phyloP scores from a whole-genome alignment of 1,284 basidiomycete species.

The Austroboletus niveus region DNA sequence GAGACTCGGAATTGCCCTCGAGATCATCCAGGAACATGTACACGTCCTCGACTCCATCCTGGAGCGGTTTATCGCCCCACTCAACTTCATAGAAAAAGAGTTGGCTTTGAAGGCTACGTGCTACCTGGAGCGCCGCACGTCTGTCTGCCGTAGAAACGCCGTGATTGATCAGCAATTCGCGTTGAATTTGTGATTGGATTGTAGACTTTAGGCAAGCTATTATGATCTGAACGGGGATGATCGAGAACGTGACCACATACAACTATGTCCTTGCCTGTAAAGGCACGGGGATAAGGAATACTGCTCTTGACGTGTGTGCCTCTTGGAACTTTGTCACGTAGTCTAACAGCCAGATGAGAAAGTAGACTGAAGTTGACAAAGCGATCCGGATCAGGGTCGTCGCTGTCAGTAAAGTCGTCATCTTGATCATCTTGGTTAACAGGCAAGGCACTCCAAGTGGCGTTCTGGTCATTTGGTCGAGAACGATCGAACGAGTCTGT shows the following conservation, averaged over 20 bases:
- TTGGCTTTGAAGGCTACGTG: constrained; percentile 86
- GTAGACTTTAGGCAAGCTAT: constrained; percentile 54
- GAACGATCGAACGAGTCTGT: constrained; percentile 30
- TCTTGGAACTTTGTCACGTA: constrained; percentile 83
- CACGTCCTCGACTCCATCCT: constrained; percentile 92
- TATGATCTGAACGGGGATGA: not conserved
- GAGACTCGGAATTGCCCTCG: constrained; percentile 59
- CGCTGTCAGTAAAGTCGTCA: constrained; percentile 61
- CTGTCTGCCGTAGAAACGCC: constrained; percentile 70
- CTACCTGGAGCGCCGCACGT: constrained; percentile 81
- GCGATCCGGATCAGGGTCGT: constrained; percentile 70
- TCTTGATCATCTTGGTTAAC: constrained; percentile 49
- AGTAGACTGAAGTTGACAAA: constrained; percentile 88
- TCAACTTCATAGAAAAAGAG: constrained; percentile 98
- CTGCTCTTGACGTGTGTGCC: constrained; percentile 89
- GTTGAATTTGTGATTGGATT: constrained; percentile 77
- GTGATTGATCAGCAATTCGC: constrained; percentile 67
- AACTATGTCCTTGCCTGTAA: constrained; percentile 91
- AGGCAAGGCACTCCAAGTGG: constrained; percentile 40
- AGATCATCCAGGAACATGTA: constrained; percentile 95
- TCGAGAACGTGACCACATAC: constrained; percentile 48
- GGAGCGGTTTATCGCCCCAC: constrained; percentile 83
- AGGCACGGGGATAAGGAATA: constrained; percentile 82
- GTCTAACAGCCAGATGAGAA: constrained; percentile 84
- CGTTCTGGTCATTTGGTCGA: constrained; percentile 21